These are phyloP conservation scores for Grifola frondosa DNA, from an alignment of 1,284 basidiomycete genomes.

Conservation along the genomic window DNA sequence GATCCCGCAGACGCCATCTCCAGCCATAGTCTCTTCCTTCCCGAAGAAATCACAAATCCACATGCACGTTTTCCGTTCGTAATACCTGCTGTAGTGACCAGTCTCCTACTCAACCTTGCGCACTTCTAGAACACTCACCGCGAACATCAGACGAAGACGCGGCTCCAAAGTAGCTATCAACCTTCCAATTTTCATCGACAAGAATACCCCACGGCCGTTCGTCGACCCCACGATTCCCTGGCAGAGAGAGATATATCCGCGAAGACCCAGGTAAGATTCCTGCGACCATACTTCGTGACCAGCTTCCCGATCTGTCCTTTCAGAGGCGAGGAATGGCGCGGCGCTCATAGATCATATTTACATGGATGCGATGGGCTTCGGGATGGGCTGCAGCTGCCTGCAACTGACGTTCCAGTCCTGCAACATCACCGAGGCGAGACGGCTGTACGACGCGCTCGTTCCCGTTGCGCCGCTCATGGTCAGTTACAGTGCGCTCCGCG, in stretches of 20 bases:
- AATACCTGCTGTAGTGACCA: constrained; percentile 11
- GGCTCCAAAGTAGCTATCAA: constrained; percentile 96
- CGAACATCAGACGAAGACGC: constrained; percentile 89
- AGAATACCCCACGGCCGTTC: constrained; percentile 85
- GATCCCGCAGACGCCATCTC: constrained; percentile 74
- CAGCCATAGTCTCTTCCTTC: constrained; percentile 91
- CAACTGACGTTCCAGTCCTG: constrained; percentile 98
- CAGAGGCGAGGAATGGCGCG: constrained; percentile 86
- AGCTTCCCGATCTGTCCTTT: no score
- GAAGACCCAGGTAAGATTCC: constrained; percentile 70
- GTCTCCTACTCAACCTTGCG: constrained; percentile 18
- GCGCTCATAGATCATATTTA: constrained; percentile 93
- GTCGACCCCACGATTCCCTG: constrained; percentile 89
- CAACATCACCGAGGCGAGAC: constrained; percentile 87
- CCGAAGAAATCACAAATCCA: constrained; percentile 95
- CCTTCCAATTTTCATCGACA: constrained; percentile 90
- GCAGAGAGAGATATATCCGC: constrained; percentile 74
- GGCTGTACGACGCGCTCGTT: constrained; percentile 92
- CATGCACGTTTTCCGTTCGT: constrained; percentile 96
- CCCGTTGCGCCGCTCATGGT: constrained; percentile 96
- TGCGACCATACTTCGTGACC: no score
- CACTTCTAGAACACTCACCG: constrained; percentile 79
- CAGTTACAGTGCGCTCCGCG: constrained; percentile 21
- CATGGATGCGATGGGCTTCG: constrained; percentile 99
- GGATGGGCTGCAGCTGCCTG: constrained; percentile 98